Base-by-base conservation (phyloP, 148 eudicot genomes). In the Vaccinium darrowii region DNA sequence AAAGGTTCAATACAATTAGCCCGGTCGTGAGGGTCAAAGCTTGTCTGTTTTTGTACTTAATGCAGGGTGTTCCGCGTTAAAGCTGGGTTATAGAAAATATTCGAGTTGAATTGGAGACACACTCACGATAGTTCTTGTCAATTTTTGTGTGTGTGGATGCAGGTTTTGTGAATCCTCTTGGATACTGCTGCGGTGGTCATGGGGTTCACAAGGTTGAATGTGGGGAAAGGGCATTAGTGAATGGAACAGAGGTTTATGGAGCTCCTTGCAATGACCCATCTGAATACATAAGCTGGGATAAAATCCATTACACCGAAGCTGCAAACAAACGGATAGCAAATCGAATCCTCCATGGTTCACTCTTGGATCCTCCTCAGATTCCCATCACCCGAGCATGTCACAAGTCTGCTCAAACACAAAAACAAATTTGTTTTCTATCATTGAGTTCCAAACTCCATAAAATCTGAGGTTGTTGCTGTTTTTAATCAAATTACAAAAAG, bases 291-390 rank as follows among this genome's bases (percentile, higher is more conserved):
- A 86, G 87, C 81, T 86, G 90, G 90, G 94, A 92, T 49, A 84
- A 88, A 8, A 85, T 91, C 12, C 94, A 92, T 87, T 92, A 89
- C 54, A 81, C 92, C 23, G 89, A 92, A 52, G 91, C 94, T 77
- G 94, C 94, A 36, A 91, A 88, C 78, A 84, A 82, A 8, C 87
- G 93, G 93, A 58, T 92, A 36, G 85, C 90, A 9, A 54, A 84
- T 51, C 87, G 69, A 21, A 88, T 90, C 25, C 19, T 87, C 14
- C 85, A 89, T n/a, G 94, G 92, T 27, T 92, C 87, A 7, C 79
- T 89, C 13, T 89, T 92, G 0, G 91, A 92, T 84, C 94, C 92
- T 56, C 89, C 92, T 50, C 89, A 90, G 9, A 23, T 89, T n/a
- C 85, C 89, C 0, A 84, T 92, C 76, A 54, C 88, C 3, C 81